A percentile compares a stretch with the other conserved stretches of the same genome.
phyloP scores from a whole-genome alignment of 2,329 filamentous ascomycete species.

The Nemania sp. region DNA sequence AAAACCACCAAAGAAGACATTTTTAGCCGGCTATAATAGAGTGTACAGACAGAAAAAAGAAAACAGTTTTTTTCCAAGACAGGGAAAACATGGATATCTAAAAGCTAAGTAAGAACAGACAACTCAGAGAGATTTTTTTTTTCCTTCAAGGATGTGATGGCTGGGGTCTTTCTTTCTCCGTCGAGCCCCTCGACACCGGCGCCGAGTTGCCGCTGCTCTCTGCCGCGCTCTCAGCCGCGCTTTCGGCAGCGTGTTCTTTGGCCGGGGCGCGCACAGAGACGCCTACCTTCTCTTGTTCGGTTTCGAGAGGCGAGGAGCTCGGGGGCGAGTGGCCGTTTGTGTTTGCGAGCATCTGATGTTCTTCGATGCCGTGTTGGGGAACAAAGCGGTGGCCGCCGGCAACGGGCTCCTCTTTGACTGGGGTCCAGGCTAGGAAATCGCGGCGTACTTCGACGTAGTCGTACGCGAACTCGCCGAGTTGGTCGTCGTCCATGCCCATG shows the following conservation, averaged over 20 bases:
- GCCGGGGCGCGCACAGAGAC: slow-evolving; percentile 35
- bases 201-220: slow-evolving; percentile 15
- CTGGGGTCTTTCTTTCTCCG: neutral
- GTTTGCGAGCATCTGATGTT: slow-evolving; percentile 69
- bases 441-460: slow-evolving; percentile 88
- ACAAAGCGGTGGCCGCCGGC: slow-evolving; percentile 60
- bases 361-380: slow-evolving; percentile 72
- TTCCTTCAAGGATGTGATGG: no score
- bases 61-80: neutral
- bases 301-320: slow-evolving; percentile 39
- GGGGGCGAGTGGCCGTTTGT: slow-evolving; percentile 49
- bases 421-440: slow-evolving; percentile 87
- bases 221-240: neutral
- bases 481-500: slow-evolving; percentile 86
- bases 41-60: slow-evolving; percentile 14
- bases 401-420: slow-evolving; percentile 67
- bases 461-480: slow-evolving; percentile 88
- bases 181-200: slow-evolving; percentile 19
- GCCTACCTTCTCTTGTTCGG: slow-evolving; percentile 41
- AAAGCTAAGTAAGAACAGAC: slow-evolving; percentile 2
- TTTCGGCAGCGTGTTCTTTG: slow-evolving; percentile 29
- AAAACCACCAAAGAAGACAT: slow-evolving; percentile 8
- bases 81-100: slow-evolving; percentile 10
- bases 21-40: slow-evolving; percentile 10
- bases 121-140: neutral